Percentiles rank a stretch among this genome's conserved stretches.
Evolutionary conservation across 371 early-diverging fungal genomes (phyloP).

Genomic region (Saksenaea vasiformis): DNA sequence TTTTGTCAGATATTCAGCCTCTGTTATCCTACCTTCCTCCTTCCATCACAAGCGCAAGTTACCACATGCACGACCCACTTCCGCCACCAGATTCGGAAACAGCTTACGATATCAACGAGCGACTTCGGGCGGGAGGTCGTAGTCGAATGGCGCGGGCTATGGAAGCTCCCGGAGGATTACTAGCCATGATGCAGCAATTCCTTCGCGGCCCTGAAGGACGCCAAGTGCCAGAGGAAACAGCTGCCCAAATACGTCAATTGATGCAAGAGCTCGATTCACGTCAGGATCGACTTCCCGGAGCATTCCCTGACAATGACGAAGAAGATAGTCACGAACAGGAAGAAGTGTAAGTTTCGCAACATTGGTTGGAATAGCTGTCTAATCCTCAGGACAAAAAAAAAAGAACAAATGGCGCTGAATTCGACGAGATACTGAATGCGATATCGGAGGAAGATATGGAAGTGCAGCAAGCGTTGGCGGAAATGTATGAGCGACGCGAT

Average conservation of each 20-base stretch:
- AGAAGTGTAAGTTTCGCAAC: conserved; percentile 9
- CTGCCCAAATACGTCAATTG: conserved; percentile 22
- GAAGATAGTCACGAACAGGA: conserved; percentile 12
- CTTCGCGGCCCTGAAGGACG: conserved; percentile 14
- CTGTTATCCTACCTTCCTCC: conserved; percentile 59
- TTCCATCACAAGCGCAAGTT: conserved; percentile 51
- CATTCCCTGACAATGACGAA: conserved; percentile 36
- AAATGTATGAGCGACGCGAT: conserved; percentile 20
- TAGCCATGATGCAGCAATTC: conserved; percentile 19
- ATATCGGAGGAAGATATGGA: conserved; percentile 30
- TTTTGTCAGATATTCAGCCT: conserved; percentile 66
- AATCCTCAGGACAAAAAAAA: not conserved
- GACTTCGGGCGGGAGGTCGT: conserved; percentile 16
- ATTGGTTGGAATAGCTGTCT: not conserved
- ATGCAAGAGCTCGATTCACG: conserved; percentile 17
- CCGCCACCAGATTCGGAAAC: conserved; percentile 67
- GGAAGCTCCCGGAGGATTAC: conserved; percentile 18
- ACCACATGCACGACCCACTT: conserved; percentile 75
- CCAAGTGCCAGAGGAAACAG: conserved; percentile 13
- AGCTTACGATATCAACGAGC: conserved; percentile 42
- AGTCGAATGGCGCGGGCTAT: conserved; percentile 5
- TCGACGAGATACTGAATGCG: conserved; percentile 21
- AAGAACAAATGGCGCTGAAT: not conserved
- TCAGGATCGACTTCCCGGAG: conserved; percentile 34
- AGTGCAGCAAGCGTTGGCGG: conserved; percentile 32